Conservation (phyloP, 805 yeast species). For the Blastobotrys chiropterorum region DNA sequence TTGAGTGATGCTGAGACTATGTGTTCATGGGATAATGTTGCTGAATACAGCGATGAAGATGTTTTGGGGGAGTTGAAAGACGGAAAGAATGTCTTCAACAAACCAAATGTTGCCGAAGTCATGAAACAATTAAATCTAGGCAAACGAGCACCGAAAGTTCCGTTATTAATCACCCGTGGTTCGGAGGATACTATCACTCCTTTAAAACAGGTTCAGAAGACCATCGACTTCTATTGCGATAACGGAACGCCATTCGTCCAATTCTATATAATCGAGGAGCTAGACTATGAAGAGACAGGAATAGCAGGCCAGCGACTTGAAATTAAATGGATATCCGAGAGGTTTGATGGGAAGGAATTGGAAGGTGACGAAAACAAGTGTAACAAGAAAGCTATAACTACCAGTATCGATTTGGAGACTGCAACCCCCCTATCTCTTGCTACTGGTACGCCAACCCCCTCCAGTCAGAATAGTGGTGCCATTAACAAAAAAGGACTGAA, state of each 20-base stretch:
- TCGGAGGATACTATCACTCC: constrained; percentile 20
- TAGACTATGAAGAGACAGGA: constrained; percentile 12
- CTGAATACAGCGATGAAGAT: constrained; percentile 14
- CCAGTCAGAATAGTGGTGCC: not conserved
- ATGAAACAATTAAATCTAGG: constrained; percentile 17
- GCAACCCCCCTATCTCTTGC: not conserved
- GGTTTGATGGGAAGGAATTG: constrained; percentile 10
- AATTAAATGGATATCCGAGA: constrained; percentile 11
- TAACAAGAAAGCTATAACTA: not conserved
- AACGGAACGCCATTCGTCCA: constrained; percentile 6
- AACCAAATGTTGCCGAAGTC: constrained; percentile 9
- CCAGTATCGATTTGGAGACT: not conserved
- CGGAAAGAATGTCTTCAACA: constrained; percentile 17
- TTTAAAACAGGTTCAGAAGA: not conserved
- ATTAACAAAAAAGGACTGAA: no score
- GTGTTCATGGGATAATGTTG: constrained; percentile 16
- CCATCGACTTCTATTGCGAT: constrained; percentile 15
- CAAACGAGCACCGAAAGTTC: constrained; percentile 16
- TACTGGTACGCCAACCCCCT: not conserved
- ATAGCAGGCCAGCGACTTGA: constrained; percentile 9
- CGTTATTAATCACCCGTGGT: constrained; percentile 22
- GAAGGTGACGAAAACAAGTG: not conserved
- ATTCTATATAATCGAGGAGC: constrained; percentile 4
- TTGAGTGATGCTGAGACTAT: constrained; percentile 8
- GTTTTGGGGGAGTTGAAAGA: constrained; percentile 15